Evolutionary conservation across 257 asterid species (phyloP).

Genomic region (Petunia secreta): DNA sequence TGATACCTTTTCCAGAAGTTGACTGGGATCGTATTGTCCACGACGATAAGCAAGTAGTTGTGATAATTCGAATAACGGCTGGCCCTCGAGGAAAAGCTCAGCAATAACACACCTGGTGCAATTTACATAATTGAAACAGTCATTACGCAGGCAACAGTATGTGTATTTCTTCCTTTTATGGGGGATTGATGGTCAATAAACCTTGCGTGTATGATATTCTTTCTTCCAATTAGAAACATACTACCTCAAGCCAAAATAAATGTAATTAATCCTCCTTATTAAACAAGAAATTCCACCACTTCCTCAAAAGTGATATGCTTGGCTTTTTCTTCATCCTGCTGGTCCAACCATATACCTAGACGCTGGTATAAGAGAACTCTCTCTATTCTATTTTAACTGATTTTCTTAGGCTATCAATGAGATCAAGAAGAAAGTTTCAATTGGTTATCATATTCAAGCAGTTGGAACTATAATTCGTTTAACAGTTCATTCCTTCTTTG

Average conservation of each 20-base stretch:
- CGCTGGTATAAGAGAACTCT: background rate
- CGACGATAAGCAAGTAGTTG: constrained; percentile 98
- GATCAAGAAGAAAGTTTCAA: background rate
- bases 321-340: background rate
- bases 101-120: constrained; percentile 95
- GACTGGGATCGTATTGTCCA: constrained; percentile 99
- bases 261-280: background rate
- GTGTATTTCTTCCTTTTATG: background rate
- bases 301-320: background rate
- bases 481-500: background rate
- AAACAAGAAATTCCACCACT: background rate
- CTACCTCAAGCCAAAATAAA: background rate
- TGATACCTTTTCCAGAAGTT: constrained; percentile 87
- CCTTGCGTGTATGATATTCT: background rate
- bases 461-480: background rate
- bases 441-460: background rate
- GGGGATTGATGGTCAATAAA: background rate
- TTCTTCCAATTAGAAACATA: background rate
- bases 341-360: background rate
- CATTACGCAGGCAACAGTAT: background rate
- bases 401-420: background rate
- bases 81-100: constrained; percentile 99
- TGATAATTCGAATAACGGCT: constrained; percentile 93
- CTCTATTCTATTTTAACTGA: background rate
- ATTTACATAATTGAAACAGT: constrained; percentile 5